Base-by-base conservation (phyloP, 1,139 yeast genomes). In the Zygoascus hellenicus region DNA sequence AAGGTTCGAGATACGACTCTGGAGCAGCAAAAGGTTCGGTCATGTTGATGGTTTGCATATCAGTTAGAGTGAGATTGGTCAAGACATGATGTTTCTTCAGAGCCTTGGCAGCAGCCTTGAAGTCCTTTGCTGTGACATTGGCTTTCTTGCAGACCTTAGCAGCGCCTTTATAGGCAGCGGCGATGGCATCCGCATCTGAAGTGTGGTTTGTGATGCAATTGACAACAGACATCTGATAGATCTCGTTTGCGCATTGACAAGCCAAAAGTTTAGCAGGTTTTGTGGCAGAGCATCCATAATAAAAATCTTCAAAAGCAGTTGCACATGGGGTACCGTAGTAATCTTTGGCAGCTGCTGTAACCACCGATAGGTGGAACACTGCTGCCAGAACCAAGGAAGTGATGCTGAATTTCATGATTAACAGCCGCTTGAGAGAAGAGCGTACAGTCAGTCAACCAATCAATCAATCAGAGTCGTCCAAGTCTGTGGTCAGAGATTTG, bases 161-260 rank as follows among this genome's bases (percentile, higher is more conserved):
- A 11, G 37, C 9, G n/a, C 15, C 11, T 14, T 33, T 29, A 10
- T 26, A 15, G 3, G 46, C 46, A 11, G 28, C 37, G 2, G 22
- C 31, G 15, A 26, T 22, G 28, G 28, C 35, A n/a, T 14, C 17
- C 2, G 13, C 29, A 30, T 35, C 29, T 9, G 26, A 13, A 32
- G 37, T 32, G 15, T 49, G 46, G 2, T 43, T 29, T 5, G 42
- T 28, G 19, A 45, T 39, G 29, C 52, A 49, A 9, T 38, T 33
- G 10, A 46, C 30, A 13, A 48, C 29, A 3, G 52, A 44, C 32
- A 31, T 22, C 39, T 46, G n/a, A 26, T 40, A 48, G 13, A 17
- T 32, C 9, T 48, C 43, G 33, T 45, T 42, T 3, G 22, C 14
- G 35, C 52, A 49, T 13, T 38, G 48, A 28, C 52, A 49, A 15